phyloP scores from a whole-genome alignment of 768 basidiomycete genomes.

The Tricholoma furcatifolium region DNA sequence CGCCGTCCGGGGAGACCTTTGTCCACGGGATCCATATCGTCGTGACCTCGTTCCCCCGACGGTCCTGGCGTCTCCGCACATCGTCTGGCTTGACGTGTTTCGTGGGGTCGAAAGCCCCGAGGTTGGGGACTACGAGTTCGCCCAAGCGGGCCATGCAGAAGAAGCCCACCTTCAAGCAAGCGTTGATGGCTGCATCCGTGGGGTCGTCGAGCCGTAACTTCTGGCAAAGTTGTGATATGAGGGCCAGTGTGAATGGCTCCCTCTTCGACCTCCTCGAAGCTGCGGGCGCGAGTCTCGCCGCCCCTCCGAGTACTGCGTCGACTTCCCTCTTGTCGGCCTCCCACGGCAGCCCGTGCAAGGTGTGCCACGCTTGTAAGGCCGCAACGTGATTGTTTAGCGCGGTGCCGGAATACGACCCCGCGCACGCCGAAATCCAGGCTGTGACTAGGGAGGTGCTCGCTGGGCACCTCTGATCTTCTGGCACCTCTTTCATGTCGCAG shows the following conservation, averaged over 20 bases:
- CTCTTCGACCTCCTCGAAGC: too few species aligned
- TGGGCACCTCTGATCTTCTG: too few species aligned
- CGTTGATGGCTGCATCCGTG: neutral
- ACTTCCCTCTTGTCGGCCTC: slow-evolving; percentile 18
- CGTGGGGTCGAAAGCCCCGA: neutral
- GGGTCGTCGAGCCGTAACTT: neutral
- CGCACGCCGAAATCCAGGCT: too few species aligned
- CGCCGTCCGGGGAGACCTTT: slow-evolving; percentile 12
- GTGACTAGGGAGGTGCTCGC: too few species aligned
- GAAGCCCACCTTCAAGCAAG: neutral
- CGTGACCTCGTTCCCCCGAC: slow-evolving; percentile 6
- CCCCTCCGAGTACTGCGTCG: neutral
- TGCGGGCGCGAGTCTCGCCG: too few species aligned
- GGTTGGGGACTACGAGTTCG: neutral
- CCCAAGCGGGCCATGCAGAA: neutral
- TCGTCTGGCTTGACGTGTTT: neutral
- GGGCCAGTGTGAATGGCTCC: too few species aligned
- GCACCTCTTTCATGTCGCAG: too few species aligned
- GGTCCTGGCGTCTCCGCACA: neutral
- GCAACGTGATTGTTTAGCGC: too few species aligned
- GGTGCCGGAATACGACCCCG: too few species aligned
- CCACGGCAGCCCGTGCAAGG: slow-evolving; percentile 10
- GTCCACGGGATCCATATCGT: slow-evolving; percentile 15
- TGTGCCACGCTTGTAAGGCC: slow-evolving; percentile 45
- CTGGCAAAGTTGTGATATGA: too few species aligned